Conservation (phyloP, 768 basidiomycete genomes). For the Hygrocybe punicea region DNA sequence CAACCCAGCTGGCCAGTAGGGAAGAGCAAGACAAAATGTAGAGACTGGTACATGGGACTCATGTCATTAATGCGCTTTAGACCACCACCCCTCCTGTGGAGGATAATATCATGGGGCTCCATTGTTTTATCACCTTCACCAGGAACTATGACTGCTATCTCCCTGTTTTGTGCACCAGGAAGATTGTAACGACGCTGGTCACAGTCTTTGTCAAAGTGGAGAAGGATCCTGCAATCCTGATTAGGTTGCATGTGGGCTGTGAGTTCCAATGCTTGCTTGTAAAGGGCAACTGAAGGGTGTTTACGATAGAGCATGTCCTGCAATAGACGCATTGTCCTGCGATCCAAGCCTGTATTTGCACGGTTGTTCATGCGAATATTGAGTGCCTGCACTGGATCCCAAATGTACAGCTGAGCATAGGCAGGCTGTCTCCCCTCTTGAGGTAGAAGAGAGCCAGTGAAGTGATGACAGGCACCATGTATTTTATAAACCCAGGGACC, state of each 20-base stretch:
- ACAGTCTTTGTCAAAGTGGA: conserved; percentile 11
- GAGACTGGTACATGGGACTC: conserved; percentile 33
- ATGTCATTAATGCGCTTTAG: conserved; percentile 33
- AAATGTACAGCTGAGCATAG: conserved; percentile 41
- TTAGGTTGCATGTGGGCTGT: background rate
- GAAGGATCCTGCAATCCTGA: conserved; percentile 3
- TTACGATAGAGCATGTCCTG: conserved; percentile 13
- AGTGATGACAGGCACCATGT: conserved; percentile 33
- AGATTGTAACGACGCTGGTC: conserved; percentile 43
- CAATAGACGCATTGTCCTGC: conserved; percentile 17
- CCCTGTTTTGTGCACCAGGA: conserved; percentile 35
- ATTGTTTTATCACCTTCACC: conserved; percentile 22
- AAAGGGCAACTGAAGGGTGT: conserved; percentile 19
- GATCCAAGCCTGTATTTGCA: conserved; percentile 8
- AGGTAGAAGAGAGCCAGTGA: conserved; percentile 32
- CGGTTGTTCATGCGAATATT: conserved; percentile 13
- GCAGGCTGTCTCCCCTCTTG: conserved; percentile 13
- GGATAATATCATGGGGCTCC: conserved; percentile 34
- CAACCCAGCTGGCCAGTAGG: conserved; percentile 39
- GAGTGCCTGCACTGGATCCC: conserved; percentile 33
- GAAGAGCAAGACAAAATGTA: conserved; percentile 47
- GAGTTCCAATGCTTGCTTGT: conserved; percentile 25
- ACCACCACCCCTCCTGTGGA: conserved; percentile 18
- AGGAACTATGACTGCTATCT: conserved; percentile 43
- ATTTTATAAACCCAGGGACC: conserved; percentile 28